Percentiles rank a stretch among this genome's conserved stretches.
These are phyloP conservation scores for Xylaria sp. DNA, from an alignment of 2,329 filamentous ascomycete genomes.

Conservation along the genomic window DNA sequence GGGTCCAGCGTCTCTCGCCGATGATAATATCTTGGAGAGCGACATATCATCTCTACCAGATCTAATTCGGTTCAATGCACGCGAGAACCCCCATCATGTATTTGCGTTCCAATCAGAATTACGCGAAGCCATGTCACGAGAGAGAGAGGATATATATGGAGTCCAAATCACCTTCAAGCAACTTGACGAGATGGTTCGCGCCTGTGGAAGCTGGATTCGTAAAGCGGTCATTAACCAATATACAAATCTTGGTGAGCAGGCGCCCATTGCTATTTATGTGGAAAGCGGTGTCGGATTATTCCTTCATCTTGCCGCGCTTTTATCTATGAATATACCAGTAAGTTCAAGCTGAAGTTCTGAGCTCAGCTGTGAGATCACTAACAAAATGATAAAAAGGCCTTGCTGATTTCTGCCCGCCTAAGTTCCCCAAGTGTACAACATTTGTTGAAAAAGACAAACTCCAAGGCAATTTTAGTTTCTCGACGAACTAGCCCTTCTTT, in stretches of 20 bases:
- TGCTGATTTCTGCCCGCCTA: conserved; percentile 43
- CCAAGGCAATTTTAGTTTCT: conserved; percentile 16
- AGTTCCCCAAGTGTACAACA: conserved; percentile 28
- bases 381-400: conserved; percentile 15
- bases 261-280: conserved; percentile 34
- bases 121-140: not conserved
- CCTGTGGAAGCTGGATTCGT: conserved; percentile 31
- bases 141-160: conserved; percentile 9
- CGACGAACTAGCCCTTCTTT: not conserved
- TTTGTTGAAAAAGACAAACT: conserved; percentile 23
- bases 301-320: conserved; percentile 34
- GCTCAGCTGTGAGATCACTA: not conserved
- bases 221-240: not conserved
- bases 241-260: not conserved
- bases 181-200: conserved; percentile 24
- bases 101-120: conserved; percentile 39
- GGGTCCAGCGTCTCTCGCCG: not conserved
- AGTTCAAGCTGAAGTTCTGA: not conserved
- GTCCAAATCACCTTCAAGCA: conserved; percentile 29
- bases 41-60: conserved; percentile 38
- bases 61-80: conserved; percentile 39
- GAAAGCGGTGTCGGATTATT: conserved; percentile 37
- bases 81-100: conserved; percentile 34
- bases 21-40: not conserved
- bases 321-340: conserved; percentile 33